A percentile compares a stretch with the other conserved stretches of the same genome.
phyloP scores from a whole-genome alignment of 768 basidiomycete species.

The Hysterangium stoloniferum region DNA sequence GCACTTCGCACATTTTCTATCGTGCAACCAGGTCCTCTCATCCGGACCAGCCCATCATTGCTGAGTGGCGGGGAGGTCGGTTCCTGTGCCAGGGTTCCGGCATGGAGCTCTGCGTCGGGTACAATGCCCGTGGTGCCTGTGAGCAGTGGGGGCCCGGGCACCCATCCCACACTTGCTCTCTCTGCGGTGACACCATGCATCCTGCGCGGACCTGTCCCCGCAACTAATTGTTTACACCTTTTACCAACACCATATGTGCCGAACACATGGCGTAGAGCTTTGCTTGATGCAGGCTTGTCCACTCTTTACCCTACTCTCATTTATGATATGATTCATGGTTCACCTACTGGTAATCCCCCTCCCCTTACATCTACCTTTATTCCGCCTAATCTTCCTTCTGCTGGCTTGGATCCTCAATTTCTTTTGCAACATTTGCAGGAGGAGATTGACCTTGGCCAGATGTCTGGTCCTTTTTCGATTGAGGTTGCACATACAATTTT shows the following conservation, averaged over 20 bases:
- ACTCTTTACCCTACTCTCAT: background rate
- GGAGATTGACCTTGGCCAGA: conserved; percentile 5
- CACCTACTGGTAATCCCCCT: conserved; percentile 1
- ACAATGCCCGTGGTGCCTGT: too few species aligned
- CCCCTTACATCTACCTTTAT: too few species aligned
- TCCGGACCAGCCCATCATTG: too few species aligned
- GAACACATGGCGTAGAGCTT: background rate
- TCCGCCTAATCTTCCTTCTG: conserved; percentile 18
- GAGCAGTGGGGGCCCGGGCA: too few species aligned
- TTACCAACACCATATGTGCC: background rate
- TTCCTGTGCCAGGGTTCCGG: too few species aligned
- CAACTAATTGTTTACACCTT: background rate
- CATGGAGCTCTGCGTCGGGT: too few species aligned
- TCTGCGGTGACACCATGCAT: background rate
- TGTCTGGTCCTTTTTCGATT: conserved; percentile 11
- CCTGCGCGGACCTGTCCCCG: background rate
- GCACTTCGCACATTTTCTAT: too few species aligned
- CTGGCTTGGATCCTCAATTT: conserved; percentile 15
- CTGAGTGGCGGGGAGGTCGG: too few species aligned
- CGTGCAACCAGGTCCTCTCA: too few species aligned
- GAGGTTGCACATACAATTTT: background rate
- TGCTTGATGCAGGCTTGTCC: background rate
- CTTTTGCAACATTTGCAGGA: conserved; percentile 1
- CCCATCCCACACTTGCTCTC: conserved; percentile 1
- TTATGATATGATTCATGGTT: background rate